phyloP scores from a whole-genome alignment of 2,329 filamentous ascomycete species.

The Microsporum ferrugineum region DNA sequence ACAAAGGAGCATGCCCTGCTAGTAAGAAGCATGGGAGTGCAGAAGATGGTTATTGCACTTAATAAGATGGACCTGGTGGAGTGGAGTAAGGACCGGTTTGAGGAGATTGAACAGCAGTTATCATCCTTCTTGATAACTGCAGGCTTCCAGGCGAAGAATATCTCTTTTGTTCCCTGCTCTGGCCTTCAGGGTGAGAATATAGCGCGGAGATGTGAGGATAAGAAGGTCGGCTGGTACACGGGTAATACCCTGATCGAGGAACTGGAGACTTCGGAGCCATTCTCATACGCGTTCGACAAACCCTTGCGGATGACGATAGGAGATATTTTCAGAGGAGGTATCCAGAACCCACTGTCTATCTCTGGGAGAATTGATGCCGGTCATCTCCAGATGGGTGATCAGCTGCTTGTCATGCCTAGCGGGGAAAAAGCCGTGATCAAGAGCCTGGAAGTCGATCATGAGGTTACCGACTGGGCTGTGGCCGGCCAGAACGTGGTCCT shows the following conservation, averaged over 20 bases:
- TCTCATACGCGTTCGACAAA: constrained; percentile 58
- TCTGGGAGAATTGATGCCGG: constrained; percentile 79
- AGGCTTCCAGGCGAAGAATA: constrained; percentile 68
- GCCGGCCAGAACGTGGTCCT: constrained; percentile 80
- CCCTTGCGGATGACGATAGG: constrained; percentile 77
- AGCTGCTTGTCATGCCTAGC: constrained; percentile 66
- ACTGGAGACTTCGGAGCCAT: constrained; percentile 69
- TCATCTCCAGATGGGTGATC: constrained; percentile 72
- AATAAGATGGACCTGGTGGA: constrained; percentile 86
- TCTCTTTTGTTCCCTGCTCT: constrained; percentile 80
- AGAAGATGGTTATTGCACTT: constrained; percentile 75
- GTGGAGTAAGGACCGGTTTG: constrained; percentile 74
- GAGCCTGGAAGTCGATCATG: constrained; percentile 63
- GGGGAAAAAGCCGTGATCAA: constrained; percentile 72
- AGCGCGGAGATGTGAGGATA: constrained; percentile 36
- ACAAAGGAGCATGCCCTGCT: constrained; percentile 88
- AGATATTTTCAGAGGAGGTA: constrained; percentile 71
- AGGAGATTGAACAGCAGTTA: constrained; percentile 75
- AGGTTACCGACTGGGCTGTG: constrained; percentile 73
- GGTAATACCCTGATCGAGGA: constrained; percentile 71
- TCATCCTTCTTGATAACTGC: constrained; percentile 69
- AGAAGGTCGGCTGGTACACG: constrained; percentile 61
- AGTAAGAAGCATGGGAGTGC: constrained; percentile 80
- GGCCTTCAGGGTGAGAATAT: constrained; percentile 86
- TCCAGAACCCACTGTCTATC: constrained; percentile 71